These are phyloP conservation scores for Colletotrichum sp. DNA, from an alignment of 2,329 filamentous ascomycete species.

Conservation along the genomic window DNA sequence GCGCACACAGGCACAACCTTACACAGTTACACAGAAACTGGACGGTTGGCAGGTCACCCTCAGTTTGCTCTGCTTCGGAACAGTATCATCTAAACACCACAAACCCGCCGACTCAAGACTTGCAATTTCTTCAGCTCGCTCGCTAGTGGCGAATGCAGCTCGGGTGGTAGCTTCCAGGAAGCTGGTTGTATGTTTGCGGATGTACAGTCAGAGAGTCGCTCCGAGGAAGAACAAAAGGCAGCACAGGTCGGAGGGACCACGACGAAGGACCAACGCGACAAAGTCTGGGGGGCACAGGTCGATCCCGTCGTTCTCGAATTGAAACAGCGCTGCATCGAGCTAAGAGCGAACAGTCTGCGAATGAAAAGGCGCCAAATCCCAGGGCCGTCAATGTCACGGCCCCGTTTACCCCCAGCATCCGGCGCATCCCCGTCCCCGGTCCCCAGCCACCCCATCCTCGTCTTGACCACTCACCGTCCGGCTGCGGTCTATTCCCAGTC, in stretches of 20 bases:
- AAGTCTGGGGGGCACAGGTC: conserved; percentile 4
- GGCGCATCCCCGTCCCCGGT: conserved; percentile 1
- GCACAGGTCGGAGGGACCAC: neutral
- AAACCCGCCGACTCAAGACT: neutral
- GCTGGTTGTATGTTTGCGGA: conserved; percentile 3
- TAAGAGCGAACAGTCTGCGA: neutral
- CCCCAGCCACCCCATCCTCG: conserved; percentile 8
- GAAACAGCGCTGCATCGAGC: conserved; percentile 11
- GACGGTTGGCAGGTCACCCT: conserved; percentile 13
- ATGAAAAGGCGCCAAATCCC: conserved; percentile 6
- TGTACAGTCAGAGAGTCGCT: neutral
- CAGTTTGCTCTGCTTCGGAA: neutral
- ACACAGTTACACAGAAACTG: neutral
- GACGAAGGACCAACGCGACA: neutral
- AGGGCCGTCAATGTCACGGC: neutral
- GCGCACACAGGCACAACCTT: conserved; percentile 17
- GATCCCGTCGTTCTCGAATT: conserved; percentile 9
- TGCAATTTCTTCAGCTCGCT: neutral
- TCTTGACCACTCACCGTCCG: conserved; percentile 10
- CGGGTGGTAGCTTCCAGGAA: neutral
- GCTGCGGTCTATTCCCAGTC: conserved; percentile 5
- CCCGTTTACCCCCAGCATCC: neutral
- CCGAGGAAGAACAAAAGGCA: neutral
- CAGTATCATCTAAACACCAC: neutral
- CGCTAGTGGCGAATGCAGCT: neutral